Evolutionary conservation across 306 rosid genomes (phyloP).

Genomic region (Prunus mongolica): DNA sequence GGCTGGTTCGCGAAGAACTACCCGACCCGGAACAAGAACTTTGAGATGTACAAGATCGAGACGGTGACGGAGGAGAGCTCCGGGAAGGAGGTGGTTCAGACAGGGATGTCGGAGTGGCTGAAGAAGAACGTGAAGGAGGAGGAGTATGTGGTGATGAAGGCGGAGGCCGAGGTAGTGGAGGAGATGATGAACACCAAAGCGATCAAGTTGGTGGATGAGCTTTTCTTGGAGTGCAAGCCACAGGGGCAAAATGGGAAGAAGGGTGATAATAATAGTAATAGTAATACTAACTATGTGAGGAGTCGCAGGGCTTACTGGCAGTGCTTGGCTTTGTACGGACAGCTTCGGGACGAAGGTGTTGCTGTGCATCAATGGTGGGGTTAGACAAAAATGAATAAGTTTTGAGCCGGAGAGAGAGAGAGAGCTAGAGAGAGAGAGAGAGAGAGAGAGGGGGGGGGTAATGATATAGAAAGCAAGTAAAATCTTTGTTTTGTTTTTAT

Average conservation of each 20-base stretch:
- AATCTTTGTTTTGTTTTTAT: background rate
- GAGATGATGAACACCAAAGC: conserved; percentile 56
- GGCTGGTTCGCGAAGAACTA: conserved; percentile 58
- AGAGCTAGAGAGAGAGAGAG: background rate
- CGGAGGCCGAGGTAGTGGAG: conserved; percentile 74
- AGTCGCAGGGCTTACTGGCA: conserved; percentile 74
- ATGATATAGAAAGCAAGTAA: background rate
- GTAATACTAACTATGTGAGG: background rate
- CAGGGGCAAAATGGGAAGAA: conserved; percentile 12
- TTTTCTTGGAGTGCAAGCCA: conserved; percentile 84
- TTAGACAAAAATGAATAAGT: background rate
- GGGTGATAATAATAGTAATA: too few species aligned
- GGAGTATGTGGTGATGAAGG: conserved; percentile 88
- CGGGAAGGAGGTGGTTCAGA: conserved; percentile 25
- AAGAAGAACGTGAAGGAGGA: conserved; percentile 59
- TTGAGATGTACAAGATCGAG: conserved; percentile 62
- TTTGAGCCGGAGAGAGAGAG: background rate
- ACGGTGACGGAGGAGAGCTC: conserved; percentile 28
- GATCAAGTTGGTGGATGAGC: conserved; percentile 64
- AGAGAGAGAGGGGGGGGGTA: background rate
- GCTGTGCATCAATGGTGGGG: conserved; percentile 99
- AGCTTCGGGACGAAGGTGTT: conserved; percentile 74
- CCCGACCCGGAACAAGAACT: conserved; percentile 62
- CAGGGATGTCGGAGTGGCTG: conserved; percentile 67
- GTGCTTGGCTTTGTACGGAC: conserved; percentile 78